Percentiles rank a stretch among this genome's conserved stretches.
Conservation (phyloP, 2,329 filamentous ascomycete genomes). For the Curvularia sp. region DNA sequence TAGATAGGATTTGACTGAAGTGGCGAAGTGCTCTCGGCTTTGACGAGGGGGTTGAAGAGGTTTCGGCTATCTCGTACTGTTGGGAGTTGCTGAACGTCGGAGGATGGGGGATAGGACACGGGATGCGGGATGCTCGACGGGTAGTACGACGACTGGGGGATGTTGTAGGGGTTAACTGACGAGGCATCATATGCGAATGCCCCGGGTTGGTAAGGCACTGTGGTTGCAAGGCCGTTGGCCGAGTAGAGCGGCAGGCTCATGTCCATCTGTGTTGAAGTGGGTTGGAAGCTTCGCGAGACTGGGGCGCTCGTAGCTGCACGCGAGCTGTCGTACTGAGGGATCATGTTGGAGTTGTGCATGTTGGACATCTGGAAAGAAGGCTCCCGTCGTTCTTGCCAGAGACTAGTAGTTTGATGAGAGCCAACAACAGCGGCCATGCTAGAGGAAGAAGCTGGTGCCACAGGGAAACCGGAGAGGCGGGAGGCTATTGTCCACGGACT, state of each 20-base stretch:
- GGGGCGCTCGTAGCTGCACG: constrained; percentile 34
- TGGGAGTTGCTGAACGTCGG: constrained; percentile 35
- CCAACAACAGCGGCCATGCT: constrained; percentile 50
- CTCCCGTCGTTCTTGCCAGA: constrained; percentile 47
- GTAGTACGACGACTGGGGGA: constrained; percentile 45
- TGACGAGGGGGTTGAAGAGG: constrained; percentile 50
- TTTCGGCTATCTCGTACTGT: constrained; percentile 40
- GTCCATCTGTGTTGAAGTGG: constrained; percentile 44
- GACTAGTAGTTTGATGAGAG: constrained; percentile 41
- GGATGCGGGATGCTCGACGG: constrained; percentile 34
- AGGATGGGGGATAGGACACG: constrained; percentile 34
- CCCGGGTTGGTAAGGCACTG: constrained; percentile 48
- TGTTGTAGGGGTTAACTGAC: constrained; percentile 46
- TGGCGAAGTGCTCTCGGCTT: constrained; percentile 53
- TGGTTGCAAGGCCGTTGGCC: constrained; percentile 34
- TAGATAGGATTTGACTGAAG: constrained; percentile 51
- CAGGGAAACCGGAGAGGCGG: constrained; percentile 29
- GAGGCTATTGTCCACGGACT: constrained; percentile 26
- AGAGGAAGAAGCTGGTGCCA: constrained; percentile 31
- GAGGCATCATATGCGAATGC: constrained; percentile 46
- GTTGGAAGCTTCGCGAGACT: constrained; percentile 39
- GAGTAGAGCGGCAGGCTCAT: constrained; percentile 48
- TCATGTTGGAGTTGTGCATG: constrained; percentile 41
- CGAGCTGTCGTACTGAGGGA: constrained; percentile 42
- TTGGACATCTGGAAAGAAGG: constrained; percentile 38